Base-by-base conservation (phyloP, 2,329 filamentous ascomycete species). In the Colletotrichum trifolii region DNA sequence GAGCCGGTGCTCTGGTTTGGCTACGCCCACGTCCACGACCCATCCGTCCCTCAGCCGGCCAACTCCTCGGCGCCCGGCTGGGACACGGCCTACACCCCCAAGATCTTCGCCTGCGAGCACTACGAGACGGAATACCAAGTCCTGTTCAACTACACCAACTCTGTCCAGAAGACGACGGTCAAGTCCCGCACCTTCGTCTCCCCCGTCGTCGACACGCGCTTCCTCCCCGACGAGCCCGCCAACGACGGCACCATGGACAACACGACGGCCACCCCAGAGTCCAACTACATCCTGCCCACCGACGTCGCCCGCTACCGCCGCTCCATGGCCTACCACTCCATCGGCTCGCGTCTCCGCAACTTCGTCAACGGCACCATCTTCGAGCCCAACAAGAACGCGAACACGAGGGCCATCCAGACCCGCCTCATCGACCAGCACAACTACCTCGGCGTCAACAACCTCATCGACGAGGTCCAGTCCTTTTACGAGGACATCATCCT, bases 1-100 rank as follows among this genome's bases (percentile, higher is more conserved):
- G 76, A 78, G 53, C 76, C 77, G 2, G 66, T 74, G 7, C 48
- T 79, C n/a, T 79, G 75, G 74, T 65, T 78, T n/a, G 77, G 76
- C 7, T 77, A 75, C 63, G 66, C 72, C 4, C 64, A 70, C 9
- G 68, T 72, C 47, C 73, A 66, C 12, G 56, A 74, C 42, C 66
- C 67, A n/a, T 40, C 70, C n/a, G 60, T 60, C 4, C 60, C 54
- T 1, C 59, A 68, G 35, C 72, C 71, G 8, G 53, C 56, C 11
- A 69, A 68, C 17, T 63, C 38, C 2, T 69, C 69, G n/a, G 66
- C 64, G 45, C 67, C 72, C 8, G 66, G 64, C 2, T 77, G 74
- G 74, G 61, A 70, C 9, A 69, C 70, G 6, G 69, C 73, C 9
- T 74, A 75, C 40, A 69, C 73, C 4, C 76, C 75, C 4, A 74